A percentile compares a stretch with the other conserved stretches of the same genome.
Evolutionary conservation across 2,329 filamentous ascomycete genomes (phyloP).

Genomic region (Fusarium anguioides): DNA sequence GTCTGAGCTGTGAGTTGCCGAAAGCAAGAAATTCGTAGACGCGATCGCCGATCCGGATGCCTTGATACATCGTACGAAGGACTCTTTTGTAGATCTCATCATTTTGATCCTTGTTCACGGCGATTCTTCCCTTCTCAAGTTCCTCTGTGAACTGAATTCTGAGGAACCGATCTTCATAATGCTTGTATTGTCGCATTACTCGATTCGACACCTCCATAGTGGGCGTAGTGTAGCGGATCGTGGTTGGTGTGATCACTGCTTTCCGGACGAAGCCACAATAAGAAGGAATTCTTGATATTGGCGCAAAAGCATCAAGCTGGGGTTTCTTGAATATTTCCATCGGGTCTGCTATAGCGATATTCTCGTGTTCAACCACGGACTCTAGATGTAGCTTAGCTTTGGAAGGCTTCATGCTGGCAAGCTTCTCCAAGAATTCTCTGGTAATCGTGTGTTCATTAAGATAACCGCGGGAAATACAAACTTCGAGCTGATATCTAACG

Average conservation of each 20-base stretch:
- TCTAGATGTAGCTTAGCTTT: slow-evolving; percentile 77
- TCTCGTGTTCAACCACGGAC: slow-evolving; percentile 74
- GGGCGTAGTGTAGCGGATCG: slow-evolving; percentile 81
- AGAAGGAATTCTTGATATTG: slow-evolving; percentile 67
- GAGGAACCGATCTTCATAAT: slow-evolving; percentile 81
- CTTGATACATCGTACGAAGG: slow-evolving; percentile 76
- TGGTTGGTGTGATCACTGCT: slow-evolving; percentile 84
- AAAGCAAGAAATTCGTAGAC: slow-evolving; percentile 92
- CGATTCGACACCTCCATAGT: slow-evolving; percentile 88
- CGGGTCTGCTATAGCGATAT: slow-evolving; percentile 70
- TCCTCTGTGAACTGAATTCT: slow-evolving; percentile 93
- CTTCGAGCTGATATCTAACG: slow-evolving; percentile 90
- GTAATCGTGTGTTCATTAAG: slow-evolving; percentile 81
- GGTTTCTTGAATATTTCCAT: slow-evolving; percentile 75
- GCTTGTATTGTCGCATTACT: slow-evolving; percentile 78
- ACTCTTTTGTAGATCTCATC: slow-evolving; percentile 81
- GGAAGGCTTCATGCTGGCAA: slow-evolving; percentile 59
- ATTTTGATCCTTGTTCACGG: slow-evolving; percentile 63
- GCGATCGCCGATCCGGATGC: slow-evolving; percentile 84
- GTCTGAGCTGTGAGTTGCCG: slow-evolving; percentile 93
- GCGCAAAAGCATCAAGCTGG: slow-evolving; percentile 59
- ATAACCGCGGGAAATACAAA: slow-evolving; percentile 83
- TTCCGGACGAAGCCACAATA: slow-evolving; percentile 83
- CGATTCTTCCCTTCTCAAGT: slow-evolving; percentile 68
- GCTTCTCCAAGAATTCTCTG: slow-evolving; percentile 71